Base-by-base conservation (phyloP, 75 land plant species). In the Sequoia sempervirens region DNA sequence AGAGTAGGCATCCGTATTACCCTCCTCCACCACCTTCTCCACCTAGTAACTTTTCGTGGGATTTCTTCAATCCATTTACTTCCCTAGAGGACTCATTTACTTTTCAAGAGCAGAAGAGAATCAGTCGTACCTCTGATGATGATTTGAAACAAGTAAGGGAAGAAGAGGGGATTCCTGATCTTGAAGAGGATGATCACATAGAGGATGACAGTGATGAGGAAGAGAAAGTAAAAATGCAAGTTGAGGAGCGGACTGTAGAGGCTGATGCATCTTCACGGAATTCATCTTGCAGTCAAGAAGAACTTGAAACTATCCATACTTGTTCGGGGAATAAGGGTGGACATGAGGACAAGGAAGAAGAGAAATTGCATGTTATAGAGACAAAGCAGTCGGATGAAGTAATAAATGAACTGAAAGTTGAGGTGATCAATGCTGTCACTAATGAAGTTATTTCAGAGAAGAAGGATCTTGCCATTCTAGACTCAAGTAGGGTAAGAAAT, bases 61-160 rank as follows among this genome's bases (percentile, higher is more conserved):
- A 93, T 83, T 93, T 93, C 80, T 91, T 93, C 50, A 92, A 93
- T 82, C 95, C 95, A 10, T 93, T 93, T 66, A 74, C 85, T 41
- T 84, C 87, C 6, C 53, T 88, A 11, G 87, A 89, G 40, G 80
- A 87, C 30, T 89, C 37, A 38, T 40, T 52, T 38, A 40, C 10
- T 18, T 30, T 72, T 15, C 78, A 85, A 69, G 52, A 80, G 83
- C 54, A 83, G 15, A 58, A 64, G 83, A 79, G 86, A 36, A 12
- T 14, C 36, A 87, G 53, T 40, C 83, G 37, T 26, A 70, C 34
- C 45, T 82, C 83, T 8, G 84, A 81, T 13, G 81, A 87, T 78
- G 82, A 76, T 80, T 68, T 69, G 53, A 85, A 38, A 18, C 36
- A 80, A 46, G 90, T 87, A 40, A 88, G 88, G 85, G 91, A 93